A percentile compares a stretch with the other conserved stretches of the same genome.
phyloP scores from a whole-genome alignment of 345 rosid species.

The Pistacia integerrima region DNA sequence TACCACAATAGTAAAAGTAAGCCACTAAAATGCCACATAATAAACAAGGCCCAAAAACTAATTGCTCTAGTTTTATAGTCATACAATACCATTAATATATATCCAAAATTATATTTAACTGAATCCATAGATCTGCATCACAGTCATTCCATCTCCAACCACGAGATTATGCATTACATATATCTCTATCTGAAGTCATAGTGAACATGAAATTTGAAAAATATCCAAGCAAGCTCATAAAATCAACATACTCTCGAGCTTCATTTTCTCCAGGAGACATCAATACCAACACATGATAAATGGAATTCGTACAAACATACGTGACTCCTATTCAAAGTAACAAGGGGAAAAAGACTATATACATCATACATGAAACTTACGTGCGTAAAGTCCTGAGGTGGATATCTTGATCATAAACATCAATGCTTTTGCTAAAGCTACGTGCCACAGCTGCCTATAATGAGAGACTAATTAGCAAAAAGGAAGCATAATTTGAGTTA shows the following conservation, averaged over 20 bases:
- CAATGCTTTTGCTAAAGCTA: conserved; percentile 60
- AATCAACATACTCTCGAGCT: not conserved
- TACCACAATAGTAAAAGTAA: not conserved
- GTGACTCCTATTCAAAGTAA: not conserved
- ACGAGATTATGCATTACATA: not conserved
- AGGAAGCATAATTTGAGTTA: not conserved
- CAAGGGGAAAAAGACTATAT: not conserved
- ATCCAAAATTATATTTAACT: not conserved
- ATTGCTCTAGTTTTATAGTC: not conserved
- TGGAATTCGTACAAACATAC: not conserved
- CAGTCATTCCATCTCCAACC: not conserved
- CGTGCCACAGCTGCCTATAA: conserved; percentile 67
- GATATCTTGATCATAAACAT: conserved; percentile 78
- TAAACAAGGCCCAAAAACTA: not conserved
- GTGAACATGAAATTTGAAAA: not conserved
- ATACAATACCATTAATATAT: not conserved
- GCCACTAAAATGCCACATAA: not conserved
- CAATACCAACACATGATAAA: not conserved
- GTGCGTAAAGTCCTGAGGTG: conserved; percentile 56
- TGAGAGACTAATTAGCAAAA: conserved; percentile 13
- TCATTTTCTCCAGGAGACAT: not conserved
- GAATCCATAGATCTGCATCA: not conserved
- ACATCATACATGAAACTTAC: conserved; percentile 33
- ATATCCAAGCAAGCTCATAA: not conserved
- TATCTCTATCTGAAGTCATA: not conserved